Evolutionary conservation across 2,329 filamentous ascomycete species (phyloP).

Genomic region (Coniochaeta sp.): DNA sequence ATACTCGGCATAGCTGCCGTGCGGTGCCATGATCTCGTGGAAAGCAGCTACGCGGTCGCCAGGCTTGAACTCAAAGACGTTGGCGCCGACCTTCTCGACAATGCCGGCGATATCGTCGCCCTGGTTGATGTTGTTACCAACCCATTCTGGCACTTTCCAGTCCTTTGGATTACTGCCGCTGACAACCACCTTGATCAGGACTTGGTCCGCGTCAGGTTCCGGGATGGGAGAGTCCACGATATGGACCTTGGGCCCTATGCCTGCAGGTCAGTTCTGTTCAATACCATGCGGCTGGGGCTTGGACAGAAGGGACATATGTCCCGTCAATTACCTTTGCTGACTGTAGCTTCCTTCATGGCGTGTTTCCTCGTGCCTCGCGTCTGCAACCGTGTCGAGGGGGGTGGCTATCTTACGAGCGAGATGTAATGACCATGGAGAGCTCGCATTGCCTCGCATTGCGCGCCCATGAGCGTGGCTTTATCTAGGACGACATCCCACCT

Average conservation of each 20-base stretch:
- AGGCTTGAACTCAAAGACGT: conserved; percentile 48
- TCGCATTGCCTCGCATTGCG: not conserved
- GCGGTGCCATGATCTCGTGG: conserved; percentile 27
- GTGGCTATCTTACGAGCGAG: not conserved
- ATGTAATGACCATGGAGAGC: not conserved
- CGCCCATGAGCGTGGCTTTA: not conserved
- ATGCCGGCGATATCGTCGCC: conserved; percentile 50
- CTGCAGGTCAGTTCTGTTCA: not conserved
- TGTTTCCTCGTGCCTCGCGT: not conserved
- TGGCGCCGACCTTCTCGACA: conserved; percentile 44
- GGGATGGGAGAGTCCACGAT: conserved; percentile 32
- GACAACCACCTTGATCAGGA: conserved; percentile 33
- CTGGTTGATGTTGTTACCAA: conserved; percentile 25
- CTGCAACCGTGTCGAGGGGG: not conserved
- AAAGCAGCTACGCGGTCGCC: conserved; percentile 51
- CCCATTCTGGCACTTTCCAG: conserved; percentile 28
- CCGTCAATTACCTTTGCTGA: not conserved
- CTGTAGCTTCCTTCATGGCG: not conserved
- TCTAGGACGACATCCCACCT: not conserved
- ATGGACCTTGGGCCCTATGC: conserved; percentile 22
- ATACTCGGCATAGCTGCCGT: conserved; percentile 33
- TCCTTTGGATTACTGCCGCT: conserved; percentile 41
- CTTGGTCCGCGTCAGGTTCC: conserved; percentile 26
- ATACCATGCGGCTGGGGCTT: too few relatives aligned
- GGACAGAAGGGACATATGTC: not conserved